A percentile compares a stretch with the other conserved stretches of the same genome.
These are phyloP conservation scores for Aspergillus sp. DNA, from an alignment of 2,329 filamentous ascomycete genomes.

Conservation along the genomic window DNA sequence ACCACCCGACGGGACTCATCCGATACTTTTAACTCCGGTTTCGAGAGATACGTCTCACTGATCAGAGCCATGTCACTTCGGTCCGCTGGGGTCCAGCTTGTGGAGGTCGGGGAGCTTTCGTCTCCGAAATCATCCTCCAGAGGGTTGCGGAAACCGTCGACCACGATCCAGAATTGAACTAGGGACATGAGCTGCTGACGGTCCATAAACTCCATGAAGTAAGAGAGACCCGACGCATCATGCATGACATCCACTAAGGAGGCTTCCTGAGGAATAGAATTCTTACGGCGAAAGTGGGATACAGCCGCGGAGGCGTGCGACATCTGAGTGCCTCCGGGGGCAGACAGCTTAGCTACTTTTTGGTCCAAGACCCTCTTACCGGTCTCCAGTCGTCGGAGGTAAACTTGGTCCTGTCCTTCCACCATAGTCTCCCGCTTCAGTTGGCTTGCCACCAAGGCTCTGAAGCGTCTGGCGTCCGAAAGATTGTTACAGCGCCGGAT, in stretches of 20 bases:
- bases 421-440: constrained; percentile 79
- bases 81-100: constrained; percentile 80
- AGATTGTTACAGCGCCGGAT: constrained; percentile 88
- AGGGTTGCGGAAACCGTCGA: constrained; percentile 93
- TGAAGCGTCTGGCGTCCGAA: constrained; percentile 87
- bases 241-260: constrained; percentile 83
- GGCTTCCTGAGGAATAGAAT: constrained; percentile 67
- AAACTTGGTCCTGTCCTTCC: constrained; percentile 79
- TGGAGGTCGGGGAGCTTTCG: constrained; percentile 61
- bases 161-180: constrained; percentile 97
- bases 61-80: constrained; percentile 87
- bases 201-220: constrained; percentile 99
- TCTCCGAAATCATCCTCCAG: constrained; percentile 83
- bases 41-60: constrained; percentile 82
- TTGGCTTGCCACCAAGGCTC: constrained; percentile 90
- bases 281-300: constrained; percentile 36
- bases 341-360: constrained; percentile 77
- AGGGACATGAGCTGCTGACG: constrained; percentile 80
- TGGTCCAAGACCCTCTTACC: constrained; percentile 88
- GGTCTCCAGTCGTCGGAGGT: constrained; percentile 85
- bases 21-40: constrained; percentile 76
- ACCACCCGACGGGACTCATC: constrained; percentile 70
- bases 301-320: constrained; percentile 34
- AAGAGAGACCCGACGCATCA: constrained; percentile 86
- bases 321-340: constrained; percentile 55